These are phyloP conservation scores for Biscogniauxia marginata DNA, from an alignment of 2,329 filamentous ascomycete genomes.

Conservation along the genomic window DNA sequence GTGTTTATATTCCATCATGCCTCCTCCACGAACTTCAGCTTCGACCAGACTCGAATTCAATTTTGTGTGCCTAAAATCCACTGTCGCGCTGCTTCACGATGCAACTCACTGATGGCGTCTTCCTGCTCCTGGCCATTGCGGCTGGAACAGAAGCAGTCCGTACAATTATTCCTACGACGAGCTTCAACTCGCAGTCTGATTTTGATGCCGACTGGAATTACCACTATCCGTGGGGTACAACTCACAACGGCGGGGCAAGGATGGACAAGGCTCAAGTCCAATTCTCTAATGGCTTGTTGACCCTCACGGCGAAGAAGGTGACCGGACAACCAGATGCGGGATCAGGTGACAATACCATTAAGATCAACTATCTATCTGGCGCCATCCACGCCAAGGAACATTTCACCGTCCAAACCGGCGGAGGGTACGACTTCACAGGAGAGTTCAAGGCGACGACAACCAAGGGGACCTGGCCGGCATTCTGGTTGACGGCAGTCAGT, in stretches of 20 bases:
- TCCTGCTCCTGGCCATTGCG: conserved; percentile 19
- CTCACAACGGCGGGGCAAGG: conserved; percentile 57
- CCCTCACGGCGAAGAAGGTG: conserved; percentile 46
- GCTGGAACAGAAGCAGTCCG: conserved; percentile 27
- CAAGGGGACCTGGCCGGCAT: conserved; percentile 55
- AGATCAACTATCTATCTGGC: conserved; percentile 54
- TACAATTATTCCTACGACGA: conserved; percentile 39
- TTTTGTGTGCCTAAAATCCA: neutral
- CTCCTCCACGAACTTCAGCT: neutral
- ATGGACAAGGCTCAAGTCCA: conserved; percentile 49
- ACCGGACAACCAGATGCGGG: conserved; percentile 38
- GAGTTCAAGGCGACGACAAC: conserved; percentile 41
- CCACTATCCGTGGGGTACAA: conserved; percentile 57
- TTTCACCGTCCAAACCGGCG: conserved; percentile 38
- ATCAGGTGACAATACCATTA: conserved; percentile 38
- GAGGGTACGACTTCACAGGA: conserved; percentile 42
- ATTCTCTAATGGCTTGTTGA: conserved; percentile 41
- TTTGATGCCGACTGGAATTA: conserved; percentile 48
- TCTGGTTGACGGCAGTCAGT: conserved; percentile 55
- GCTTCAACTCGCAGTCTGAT: conserved; percentile 37
- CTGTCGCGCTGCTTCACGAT: conserved; percentile 4
- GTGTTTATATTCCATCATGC: neutral
- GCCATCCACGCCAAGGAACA: conserved; percentile 40
- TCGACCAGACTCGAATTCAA: neutral
- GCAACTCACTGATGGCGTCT: conserved; percentile 1